Conservation (phyloP, 1,284 basidiomycete species). For the Amylostereum chailletii region DNA sequence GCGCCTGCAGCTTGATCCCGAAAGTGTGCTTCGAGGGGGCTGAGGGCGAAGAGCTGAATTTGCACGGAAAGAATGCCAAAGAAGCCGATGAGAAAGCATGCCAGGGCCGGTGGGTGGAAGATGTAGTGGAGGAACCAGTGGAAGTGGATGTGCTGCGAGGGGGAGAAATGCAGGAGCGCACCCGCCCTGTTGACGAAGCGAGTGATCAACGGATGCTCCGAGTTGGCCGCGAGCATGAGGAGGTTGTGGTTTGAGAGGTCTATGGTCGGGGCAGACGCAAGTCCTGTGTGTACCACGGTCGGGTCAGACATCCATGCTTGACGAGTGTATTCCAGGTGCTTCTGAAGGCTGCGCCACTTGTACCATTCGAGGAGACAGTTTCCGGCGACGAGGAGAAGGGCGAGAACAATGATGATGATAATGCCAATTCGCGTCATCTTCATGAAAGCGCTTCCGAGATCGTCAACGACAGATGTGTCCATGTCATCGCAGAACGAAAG, state of each 20-base stretch:
- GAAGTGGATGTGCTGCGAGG: constrained; percentile 54
- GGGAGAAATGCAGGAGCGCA: constrained; percentile 38
- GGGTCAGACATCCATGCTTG: constrained; percentile 70
- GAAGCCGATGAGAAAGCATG: constrained; percentile 83
- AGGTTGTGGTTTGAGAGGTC: constrained; percentile 67
- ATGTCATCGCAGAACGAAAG: constrained; percentile 68
- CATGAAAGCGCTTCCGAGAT: constrained; percentile 69
- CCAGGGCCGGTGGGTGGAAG: constrained; percentile 83
- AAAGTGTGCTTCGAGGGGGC: constrained; percentile 61
- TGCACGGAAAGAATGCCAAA: constrained; percentile 87
- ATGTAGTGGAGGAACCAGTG: constrained; percentile 86
- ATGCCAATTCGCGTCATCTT: constrained; percentile 73
- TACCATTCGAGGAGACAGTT: constrained; percentile 72
- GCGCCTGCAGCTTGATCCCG: constrained; percentile 48
- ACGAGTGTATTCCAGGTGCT: constrained; percentile 59
- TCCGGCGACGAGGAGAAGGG: constrained; percentile 53
- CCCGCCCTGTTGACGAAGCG: constrained; percentile 52
- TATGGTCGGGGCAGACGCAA: constrained; percentile 36
- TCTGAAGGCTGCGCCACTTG: constrained; percentile 65
- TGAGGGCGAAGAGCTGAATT: constrained; percentile 74
- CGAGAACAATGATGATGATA: constrained; percentile 56
- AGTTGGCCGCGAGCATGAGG: constrained; percentile 59
- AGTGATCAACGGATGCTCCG: constrained; percentile 63
- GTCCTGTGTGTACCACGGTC: constrained; percentile 34
- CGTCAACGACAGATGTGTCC: constrained; percentile 78